Percentiles rank a stretch among this genome's conserved stretches.
Conservation (phyloP, 2,329 filamentous ascomycete genomes). For the Pyrenochaeta sp. region DNA sequence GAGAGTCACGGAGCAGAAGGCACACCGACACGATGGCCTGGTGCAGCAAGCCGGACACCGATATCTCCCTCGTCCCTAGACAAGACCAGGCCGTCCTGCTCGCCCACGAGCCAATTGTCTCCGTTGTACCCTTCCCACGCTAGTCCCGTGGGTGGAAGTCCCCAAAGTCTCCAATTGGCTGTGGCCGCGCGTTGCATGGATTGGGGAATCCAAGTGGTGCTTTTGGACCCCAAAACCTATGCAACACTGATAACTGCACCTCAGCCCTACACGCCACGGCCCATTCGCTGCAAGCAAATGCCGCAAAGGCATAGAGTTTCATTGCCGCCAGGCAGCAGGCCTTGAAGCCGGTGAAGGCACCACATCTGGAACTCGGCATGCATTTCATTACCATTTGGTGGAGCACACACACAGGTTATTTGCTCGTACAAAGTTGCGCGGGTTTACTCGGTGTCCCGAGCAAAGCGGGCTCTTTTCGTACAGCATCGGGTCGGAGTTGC, state of each 20-base stretch:
- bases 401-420: too few species aligned
- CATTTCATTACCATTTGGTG: too few species aligned
- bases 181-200: not conserved
- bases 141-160: too few species aligned
- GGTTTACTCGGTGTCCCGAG: not conserved
- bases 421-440: too few species aligned
- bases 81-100: not conserved
- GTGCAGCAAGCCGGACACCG: too few species aligned
- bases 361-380: not conserved
- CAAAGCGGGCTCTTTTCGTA: too few species aligned
- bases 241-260: conserved; percentile 2
- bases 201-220: too few species aligned
- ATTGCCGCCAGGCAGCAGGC: not conserved
- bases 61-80: too few species aligned
- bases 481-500: not conserved
- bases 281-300: conserved; percentile 11
- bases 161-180: conserved; percentile 19
- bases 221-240: conserved; percentile 14
- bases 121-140: not conserved
- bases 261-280: conserved; percentile 8
- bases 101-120: not conserved
- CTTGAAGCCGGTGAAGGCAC: not conserved
- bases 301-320: conserved; percentile 1
- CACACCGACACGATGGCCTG: too few species aligned
- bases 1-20: too few species aligned